Conservation (phyloP, 73 alveolate genomes). For the Tetrahymena thermophila region DNA sequence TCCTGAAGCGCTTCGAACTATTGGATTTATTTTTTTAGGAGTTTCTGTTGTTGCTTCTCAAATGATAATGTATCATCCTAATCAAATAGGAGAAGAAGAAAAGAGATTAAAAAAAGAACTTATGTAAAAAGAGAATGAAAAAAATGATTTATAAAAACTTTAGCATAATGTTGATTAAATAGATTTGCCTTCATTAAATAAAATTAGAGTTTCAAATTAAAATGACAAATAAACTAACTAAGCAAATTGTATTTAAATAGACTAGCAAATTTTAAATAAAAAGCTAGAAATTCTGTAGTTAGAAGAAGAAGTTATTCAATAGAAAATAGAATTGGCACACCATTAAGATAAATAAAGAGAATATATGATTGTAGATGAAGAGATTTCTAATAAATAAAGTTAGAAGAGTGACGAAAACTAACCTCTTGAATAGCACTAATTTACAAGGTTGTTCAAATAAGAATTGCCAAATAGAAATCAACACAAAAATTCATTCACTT, state of each 20-base stretch:
- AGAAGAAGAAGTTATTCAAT: background rate
- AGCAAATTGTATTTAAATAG: background rate
- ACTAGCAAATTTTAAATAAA: background rate
- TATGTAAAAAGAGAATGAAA: background rate
- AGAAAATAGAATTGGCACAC: background rate
- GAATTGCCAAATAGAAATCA: background rate
- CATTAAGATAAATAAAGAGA: background rate
- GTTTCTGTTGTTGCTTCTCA: background rate
- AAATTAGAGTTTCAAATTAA: too few species aligned
- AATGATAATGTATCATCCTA: background rate
- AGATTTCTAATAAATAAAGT: background rate
- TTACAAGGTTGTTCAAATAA: background rate
- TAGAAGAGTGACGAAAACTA: background rate
- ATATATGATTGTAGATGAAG: background rate
- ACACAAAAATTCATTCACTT: background rate
- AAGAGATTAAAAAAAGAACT: background rate
- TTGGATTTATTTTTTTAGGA: background rate
- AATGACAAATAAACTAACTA: background rate
- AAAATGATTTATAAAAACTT: background rate
- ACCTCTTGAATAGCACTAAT: background rate
- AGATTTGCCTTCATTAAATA: background rate
- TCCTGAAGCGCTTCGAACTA: background rate
- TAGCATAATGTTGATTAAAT: background rate
- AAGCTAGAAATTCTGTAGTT: background rate
- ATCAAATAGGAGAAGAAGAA: background rate